Base-by-base conservation (phyloP, 495 filamentous ascomycete genomes). In the Podospora pseudopauciseta region DNA sequence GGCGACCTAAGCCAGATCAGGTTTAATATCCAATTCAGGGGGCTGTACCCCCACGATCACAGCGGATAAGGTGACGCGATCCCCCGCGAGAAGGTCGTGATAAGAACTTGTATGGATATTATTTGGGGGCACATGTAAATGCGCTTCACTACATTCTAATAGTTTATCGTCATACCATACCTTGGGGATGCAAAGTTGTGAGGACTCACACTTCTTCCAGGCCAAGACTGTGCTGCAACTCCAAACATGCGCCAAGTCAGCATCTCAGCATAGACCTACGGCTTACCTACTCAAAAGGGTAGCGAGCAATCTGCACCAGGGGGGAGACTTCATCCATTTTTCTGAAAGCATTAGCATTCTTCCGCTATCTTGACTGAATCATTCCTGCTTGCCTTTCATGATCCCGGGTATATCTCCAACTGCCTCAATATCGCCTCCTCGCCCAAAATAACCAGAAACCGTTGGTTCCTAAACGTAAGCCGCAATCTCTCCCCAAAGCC, bases 311-410 rank as follows among this genome's bases (percentile, higher is more conserved):
- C 56, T 58, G 56, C n/a, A 20, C 56, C 56, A 27, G 23, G 19
- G 20, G 23, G 19, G 56, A 20, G 59, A 11, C 19, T 1, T 18
- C 59, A 32, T 32, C 27, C 28, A 5, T 61, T 4, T 4, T 27
- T 61, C 59, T 61, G 59, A 28, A 28, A 28, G 27, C 27, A 61
- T 61, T 61, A 61, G 59, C 59, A 32, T 18, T 61, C 3, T 27
- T 61, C 27, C 56, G 56, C 56, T 58, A 58, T 20, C 23, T 58
- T 27, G 23, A 27, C 56, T 58, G 56, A 58, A 58, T 27, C 56
- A 20, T 20, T 58, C 23, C 27, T 61, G 39, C 59, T 28, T 61
- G 27, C 27, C 59, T 61, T 61, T 49, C 39, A 16, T 49, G 15
- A 49, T 13, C 39, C 39, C 39, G 39, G 39, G 39, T 49, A 49